Percentiles rank a stretch among this genome's conserved stretches.
These are phyloP conservation scores for Xylaria arbuscula DNA, from an alignment of 2,329 filamentous ascomycete genomes.

Conservation along the genomic window DNA sequence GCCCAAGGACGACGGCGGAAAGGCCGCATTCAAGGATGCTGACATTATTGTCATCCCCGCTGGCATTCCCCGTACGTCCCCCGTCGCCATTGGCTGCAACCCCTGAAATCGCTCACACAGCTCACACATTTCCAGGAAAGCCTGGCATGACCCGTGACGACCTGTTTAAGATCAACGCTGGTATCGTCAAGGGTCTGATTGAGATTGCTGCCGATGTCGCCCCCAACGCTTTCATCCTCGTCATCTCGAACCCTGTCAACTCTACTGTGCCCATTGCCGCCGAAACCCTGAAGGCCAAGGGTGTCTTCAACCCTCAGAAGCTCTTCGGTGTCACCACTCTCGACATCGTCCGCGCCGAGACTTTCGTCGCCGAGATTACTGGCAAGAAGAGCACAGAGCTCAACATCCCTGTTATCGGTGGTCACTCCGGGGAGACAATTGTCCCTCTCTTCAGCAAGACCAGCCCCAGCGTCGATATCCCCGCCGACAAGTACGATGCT, in stretches of 20 bases:
- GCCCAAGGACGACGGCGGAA: constrained; percentile 85
- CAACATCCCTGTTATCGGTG: constrained; percentile 91
- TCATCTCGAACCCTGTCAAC: constrained; percentile 99
- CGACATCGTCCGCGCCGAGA: constrained; percentile 97
- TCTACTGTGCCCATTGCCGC: constrained; percentile 97
- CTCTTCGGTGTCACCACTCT: constrained; percentile 99
- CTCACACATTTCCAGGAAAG: constrained; percentile 74
- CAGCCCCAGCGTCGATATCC: constrained; percentile 81
- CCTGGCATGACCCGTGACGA: constrained; percentile 99
- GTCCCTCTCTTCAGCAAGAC: constrained; percentile 96
- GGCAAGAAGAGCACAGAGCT: constrained; percentile 84
- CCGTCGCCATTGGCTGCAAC: not conserved
- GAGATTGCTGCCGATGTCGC: constrained; percentile 87
- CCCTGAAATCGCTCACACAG: constrained; percentile 44
- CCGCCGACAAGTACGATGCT: constrained; percentile 88
- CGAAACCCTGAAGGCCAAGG: constrained; percentile 93
- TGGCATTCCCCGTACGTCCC: constrained; percentile 88
- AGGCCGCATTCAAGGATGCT: constrained; percentile 88
- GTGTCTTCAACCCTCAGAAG: constrained; percentile 93
- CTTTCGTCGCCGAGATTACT: constrained; percentile 87
- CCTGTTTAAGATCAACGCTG: constrained; percentile 99
- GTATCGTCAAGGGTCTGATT: constrained; percentile 94
- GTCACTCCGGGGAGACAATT: constrained; percentile 98
- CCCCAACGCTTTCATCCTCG: constrained; percentile 92
- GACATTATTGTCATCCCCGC: constrained; percentile 98